Conservation (phyloP, 768 basidiomycete genomes). For the Trametes villosa region DNA sequence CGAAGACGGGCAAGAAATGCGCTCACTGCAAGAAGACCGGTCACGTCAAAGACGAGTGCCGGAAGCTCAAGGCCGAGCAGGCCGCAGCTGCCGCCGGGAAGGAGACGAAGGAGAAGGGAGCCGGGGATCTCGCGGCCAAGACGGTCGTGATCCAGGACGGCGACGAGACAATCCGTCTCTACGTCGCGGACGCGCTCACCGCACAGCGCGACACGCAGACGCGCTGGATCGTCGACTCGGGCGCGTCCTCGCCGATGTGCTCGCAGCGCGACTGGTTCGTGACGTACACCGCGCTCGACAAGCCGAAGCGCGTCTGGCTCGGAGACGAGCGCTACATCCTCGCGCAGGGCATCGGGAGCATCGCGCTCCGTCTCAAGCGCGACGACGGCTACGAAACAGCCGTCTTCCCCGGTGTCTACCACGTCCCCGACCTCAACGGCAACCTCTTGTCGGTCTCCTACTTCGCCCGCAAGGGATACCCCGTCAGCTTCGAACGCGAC, state of each 20-base stretch:
- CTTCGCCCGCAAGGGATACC: slow-evolving; percentile 4
- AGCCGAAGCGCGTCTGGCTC: slow-evolving; percentile 16
- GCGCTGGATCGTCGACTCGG: slow-evolving; percentile 25
- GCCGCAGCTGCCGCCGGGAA: neutral
- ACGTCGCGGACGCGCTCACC: slow-evolving; percentile 7
- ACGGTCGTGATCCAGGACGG: neutral
- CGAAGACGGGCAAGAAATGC: slow-evolving; percentile 8
- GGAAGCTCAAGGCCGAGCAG: slow-evolving; percentile 20
- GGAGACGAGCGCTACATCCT: slow-evolving; percentile 23
- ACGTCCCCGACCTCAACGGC: too few relatives aligned
- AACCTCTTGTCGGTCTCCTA: slow-evolving; percentile 27
- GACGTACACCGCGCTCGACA: slow-evolving; percentile 5
- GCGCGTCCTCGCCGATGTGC: slow-evolving; percentile 24
- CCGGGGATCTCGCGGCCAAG: slow-evolving; percentile 13
- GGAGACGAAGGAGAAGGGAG: slow-evolving; percentile 3
- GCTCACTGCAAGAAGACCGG: slow-evolving; percentile 14
- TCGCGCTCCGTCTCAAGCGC: slow-evolving; percentile 1
- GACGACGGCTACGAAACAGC: neutral
- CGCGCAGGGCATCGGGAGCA: slow-evolving; percentile 16
- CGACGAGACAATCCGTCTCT: neutral
- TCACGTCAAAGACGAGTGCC: slow-evolving; percentile 17
- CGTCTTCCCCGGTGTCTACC: slow-evolving; percentile 19
- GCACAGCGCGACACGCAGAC: neutral
- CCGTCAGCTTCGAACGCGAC: slow-evolving; percentile 5
- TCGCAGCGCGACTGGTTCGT: slow-evolving; percentile 17